Conservation (phyloP, 1,139 yeast genomes). For the Kodamaea anthophila region DNA sequence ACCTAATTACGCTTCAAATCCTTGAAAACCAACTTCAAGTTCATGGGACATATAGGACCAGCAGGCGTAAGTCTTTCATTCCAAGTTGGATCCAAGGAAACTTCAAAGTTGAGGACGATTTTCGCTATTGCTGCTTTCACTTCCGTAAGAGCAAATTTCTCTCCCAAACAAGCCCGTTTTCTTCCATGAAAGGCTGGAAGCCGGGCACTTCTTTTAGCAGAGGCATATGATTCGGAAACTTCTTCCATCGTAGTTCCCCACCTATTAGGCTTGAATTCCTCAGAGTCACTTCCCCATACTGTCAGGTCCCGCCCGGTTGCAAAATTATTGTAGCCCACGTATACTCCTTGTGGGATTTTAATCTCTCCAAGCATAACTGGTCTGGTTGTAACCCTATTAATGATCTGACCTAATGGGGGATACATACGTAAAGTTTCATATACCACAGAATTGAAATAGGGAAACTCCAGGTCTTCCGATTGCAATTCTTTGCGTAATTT, state of each 20-base stretch:
- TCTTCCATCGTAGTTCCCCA: conserved; percentile 46
- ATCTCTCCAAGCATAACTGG: conserved; percentile 37
- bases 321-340: conserved; percentile 54
- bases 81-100: conserved; percentile 42
- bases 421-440: conserved; percentile 48
- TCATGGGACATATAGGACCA: conserved; percentile 18
- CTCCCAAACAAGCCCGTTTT: conserved; percentile 57
- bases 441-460: conserved; percentile 26
- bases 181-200: conserved; percentile 59
- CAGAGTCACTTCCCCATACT: conserved; percentile 48
- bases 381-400: conserved; percentile 43
- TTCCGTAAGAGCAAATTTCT: conserved; percentile 49
- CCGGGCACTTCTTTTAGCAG: conserved; percentile 38
- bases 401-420: conserved; percentile 57
- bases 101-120: conserved; percentile 28
- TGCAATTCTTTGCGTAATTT: conserved; percentile 25
- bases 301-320: conserved; percentile 47
- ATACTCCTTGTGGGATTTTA: conserved; percentile 45
- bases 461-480: conserved; percentile 8
- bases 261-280: conserved; percentile 45
- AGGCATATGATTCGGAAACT: conserved; percentile 32
- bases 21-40: conserved; percentile 4
- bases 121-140: conserved; percentile 32
- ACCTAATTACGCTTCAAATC: too few relatives aligned
- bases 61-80: conserved; percentile 45